These are phyloP conservation scores for Kluyveromyces siamensis DNA, from an alignment of 805 yeast genomes.

Conservation along the genomic window DNA sequence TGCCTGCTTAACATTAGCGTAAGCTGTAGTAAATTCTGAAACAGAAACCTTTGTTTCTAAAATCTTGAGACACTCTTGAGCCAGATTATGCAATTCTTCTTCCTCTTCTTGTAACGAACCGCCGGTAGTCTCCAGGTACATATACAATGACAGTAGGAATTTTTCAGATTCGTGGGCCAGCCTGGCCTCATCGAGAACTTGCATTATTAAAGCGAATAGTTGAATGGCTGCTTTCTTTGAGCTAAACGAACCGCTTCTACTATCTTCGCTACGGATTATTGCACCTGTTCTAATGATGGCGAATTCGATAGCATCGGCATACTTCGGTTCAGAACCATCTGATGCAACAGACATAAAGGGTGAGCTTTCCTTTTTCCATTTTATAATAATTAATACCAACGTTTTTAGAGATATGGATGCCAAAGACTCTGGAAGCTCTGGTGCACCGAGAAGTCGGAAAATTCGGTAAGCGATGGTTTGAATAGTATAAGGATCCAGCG, in stretches of 20 bases:
- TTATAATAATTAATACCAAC: slow-evolving; percentile 47
- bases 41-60: slow-evolving; percentile 64
- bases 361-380: slow-evolving; percentile 47
- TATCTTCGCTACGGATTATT: slow-evolving; percentile 58
- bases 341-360: slow-evolving; percentile 28
- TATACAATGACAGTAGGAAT: slow-evolving; percentile 46
- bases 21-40: slow-evolving; percentile 52
- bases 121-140: slow-evolving; percentile 35
- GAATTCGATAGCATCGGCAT: slow-evolving; percentile 19
- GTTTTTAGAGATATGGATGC: slow-evolving; percentile 60
- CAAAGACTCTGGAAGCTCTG: slow-evolving; percentile 53
- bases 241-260: slow-evolving; percentile 40
- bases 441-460: slow-evolving; percentile 77
- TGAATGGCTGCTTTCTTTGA: slow-evolving; percentile 67
- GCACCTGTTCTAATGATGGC: slow-evolving; percentile 53
- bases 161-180: slow-evolving; percentile 37
- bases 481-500: slow-evolving; percentile 39
- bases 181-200: slow-evolving; percentile 37
- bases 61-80: slow-evolving; percentile 59
- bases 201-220: slow-evolving; percentile 54
- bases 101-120: slow-evolving; percentile 31
- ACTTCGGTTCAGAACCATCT: slow-evolving; percentile 15
- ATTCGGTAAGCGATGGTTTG: slow-evolving; percentile 60
- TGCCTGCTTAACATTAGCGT: slow-evolving; percentile 51
- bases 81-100: slow-evolving; percentile 42